Base-by-base conservation (phyloP, 108 stramenopile species). In the Cyclostephanos tholiformis region DNA sequence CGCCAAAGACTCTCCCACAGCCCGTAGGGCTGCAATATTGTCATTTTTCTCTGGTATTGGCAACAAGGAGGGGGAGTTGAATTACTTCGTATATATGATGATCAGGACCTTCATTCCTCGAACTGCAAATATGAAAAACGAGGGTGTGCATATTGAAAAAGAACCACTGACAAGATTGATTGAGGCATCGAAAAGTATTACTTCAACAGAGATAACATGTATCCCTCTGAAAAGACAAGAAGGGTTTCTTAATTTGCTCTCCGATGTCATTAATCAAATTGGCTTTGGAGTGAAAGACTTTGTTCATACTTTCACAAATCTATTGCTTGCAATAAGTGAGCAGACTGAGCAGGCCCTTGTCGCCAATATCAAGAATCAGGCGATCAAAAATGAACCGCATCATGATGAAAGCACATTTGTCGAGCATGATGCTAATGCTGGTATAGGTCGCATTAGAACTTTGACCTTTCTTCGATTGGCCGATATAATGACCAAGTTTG, bases 181-280 rank as follows among this genome's bases (percentile, higher is more conserved):
- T 49, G 49, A 59, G 32, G 50, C 71, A 41, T 60, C 75, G 17
- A 36, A 48, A 11, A 57, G 39, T n/a, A 77, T 82, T 23, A 67
- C 49, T 8, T 27, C 74, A 7, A 52, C 67, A 16, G 83, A 69
- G 32, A 26, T 91, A 19, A 55, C 26, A 13, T 57, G 36, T 0
- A 55, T 92, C 10, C 80, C 88, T 16, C 53, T 64, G 48, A 78
- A 74, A 30, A 78, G 91, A 17, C 81, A 89, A 60, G 85, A 89
- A 68, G 94, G 94, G 51, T 95, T 93, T 62, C 83, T 95, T 2
- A 88, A 95, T 75, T 63, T 92, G 49, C 85, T 95, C 6, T 82
- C 87, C 10, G 77, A 87, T 67, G 87, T 95, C 41, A 76, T 92
- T 26, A 67, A 79, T 39, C 90, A 95, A 59, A 83, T 95, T 67